Base-by-base conservation (phyloP, 2,329 filamentous ascomycete genomes). In the Ilyonectria robusta region DNA sequence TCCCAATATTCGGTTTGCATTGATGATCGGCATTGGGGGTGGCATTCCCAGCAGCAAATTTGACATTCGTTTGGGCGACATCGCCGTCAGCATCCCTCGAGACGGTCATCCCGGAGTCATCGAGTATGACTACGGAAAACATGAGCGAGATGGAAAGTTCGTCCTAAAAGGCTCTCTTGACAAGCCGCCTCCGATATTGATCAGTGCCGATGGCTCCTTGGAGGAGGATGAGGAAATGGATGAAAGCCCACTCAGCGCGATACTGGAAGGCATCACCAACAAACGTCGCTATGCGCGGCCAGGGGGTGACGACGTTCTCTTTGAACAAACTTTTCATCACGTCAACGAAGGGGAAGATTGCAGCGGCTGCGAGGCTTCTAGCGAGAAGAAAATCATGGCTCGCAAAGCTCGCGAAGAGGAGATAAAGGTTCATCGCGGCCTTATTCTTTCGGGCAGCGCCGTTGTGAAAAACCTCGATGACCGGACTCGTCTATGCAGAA, bases 121-220 rank as follows among this genome's bases (percentile, higher is more conserved):
- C 21, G 11, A 59, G 31, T 59, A 59, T 37, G 56, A 59, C n/a
- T 31, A 21, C 11, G 26, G 56, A 2, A 59, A 59, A 31, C 42
- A 56, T 21, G 56, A 46, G n/a, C 4, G 8, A 23, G 15, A 21
- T 33, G 42, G 29, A 1, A 21, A 10, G 2, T 59, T 59, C 26
- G n/a, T 56, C 5, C 1, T 47, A n/a, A 33, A 59, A 37, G 42
- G 56, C 29, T 31, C 10, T 15, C 42, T 35, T 10, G 7, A 35
- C 13, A 37, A 37, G 9, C 56, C 42, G 4, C 56, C 42, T 26
- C 56, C 29, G 23, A 17, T 48, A 2, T n/a, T 59, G 42, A 11
- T 50, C 23, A 26, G 29, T 17, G 56, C 56, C 1, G 31, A 44
- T 29, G 53, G 35, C 21, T 37, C 19, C 2, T 29, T 56, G 7